Percentiles rank a stretch among this genome's conserved stretches.
Evolutionary conservation across 768 basidiomycete species (phyloP).

Genomic region (Roridomyces roridus): DNA sequence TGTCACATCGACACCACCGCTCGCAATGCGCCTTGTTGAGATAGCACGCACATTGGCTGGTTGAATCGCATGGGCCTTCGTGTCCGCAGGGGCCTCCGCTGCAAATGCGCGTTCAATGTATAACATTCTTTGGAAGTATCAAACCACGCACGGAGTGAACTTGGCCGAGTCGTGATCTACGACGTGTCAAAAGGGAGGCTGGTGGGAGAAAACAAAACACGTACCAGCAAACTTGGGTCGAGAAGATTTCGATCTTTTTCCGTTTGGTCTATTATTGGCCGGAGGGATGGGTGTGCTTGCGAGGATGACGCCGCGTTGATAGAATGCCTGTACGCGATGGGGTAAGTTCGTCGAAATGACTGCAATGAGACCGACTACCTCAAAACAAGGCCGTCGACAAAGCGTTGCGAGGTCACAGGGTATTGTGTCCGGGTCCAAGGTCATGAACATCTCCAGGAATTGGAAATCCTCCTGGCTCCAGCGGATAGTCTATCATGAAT

Average conservation of each 20-base stretch:
- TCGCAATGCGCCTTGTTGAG: slow-evolving; percentile 59
- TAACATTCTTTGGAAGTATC: not conserved
- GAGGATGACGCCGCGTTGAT: not conserved
- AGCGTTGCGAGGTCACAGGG: slow-evolving; percentile 64
- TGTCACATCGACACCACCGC: slow-evolving; percentile 57
- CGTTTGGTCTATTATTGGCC: not conserved
- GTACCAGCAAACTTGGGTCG: slow-evolving; percentile 3
- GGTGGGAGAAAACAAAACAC: not conserved
- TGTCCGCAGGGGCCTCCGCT: slow-evolving; percentile 63
- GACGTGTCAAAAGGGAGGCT: not conserved
- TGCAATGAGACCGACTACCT: slow-evolving; percentile 44
- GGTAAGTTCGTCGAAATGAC: not conserved
- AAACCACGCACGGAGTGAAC: slow-evolving; percentile 33
- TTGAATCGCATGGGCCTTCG: slow-evolving; percentile 55
- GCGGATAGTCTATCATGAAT: slow-evolving; percentile 24
- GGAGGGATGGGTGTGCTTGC: not conserved
- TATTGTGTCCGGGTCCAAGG: slow-evolving; percentile 48
- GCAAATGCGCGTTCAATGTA: not conserved
- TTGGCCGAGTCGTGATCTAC: slow-evolving; percentile 10
- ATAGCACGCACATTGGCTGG: slow-evolving; percentile 55
- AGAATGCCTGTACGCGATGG: slow-evolving; percentile 5
- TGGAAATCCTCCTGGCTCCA: slow-evolving; percentile 50
- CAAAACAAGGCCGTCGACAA: slow-evolving; percentile 63
- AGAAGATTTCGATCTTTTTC: not conserved
- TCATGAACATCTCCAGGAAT: slow-evolving; percentile 44